phyloP scores from a whole-genome alignment of 2,329 filamentous ascomycete species.

The Pseudopyrenochaeta lycopersici region DNA sequence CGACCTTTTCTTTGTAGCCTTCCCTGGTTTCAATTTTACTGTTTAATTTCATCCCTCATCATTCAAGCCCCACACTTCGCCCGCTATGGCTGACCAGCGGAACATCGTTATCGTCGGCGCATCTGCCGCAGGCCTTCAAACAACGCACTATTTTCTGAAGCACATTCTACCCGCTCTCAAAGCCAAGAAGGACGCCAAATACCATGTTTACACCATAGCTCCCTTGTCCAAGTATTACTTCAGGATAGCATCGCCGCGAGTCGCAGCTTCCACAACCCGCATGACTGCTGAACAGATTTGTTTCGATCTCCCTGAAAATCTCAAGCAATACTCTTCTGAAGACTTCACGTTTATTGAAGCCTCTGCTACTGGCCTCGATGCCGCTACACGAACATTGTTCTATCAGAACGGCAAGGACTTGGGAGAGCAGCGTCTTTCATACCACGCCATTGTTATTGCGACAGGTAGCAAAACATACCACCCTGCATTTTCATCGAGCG shows the following conservation, averaged over 20 bases:
- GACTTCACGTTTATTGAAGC: slow-evolving; percentile 63
- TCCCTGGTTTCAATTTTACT: no score
- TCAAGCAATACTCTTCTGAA: slow-evolving; percentile 59
- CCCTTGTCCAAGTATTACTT: slow-evolving; percentile 64
- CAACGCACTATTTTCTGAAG: slow-evolving; percentile 48
- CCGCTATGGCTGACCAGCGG: slow-evolving; percentile 40
- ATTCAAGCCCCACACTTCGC: neutral
- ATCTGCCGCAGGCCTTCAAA: slow-evolving; percentile 37
- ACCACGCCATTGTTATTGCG: slow-evolving; percentile 65
- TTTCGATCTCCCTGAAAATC: slow-evolving; percentile 58
- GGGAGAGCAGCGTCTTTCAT: slow-evolving; percentile 50
- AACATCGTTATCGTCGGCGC: slow-evolving; percentile 49
- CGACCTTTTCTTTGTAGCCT: neutral
- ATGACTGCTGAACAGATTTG: slow-evolving; percentile 60
- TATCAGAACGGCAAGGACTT: slow-evolving; percentile 45
- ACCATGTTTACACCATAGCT: slow-evolving; percentile 65
- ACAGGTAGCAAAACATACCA: slow-evolving; percentile 61
- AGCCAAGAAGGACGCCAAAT: slow-evolving; percentile 41
- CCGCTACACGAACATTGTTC: slow-evolving; percentile 53
- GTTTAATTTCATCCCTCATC: neutral
- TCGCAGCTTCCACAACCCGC: slow-evolving; percentile 58
- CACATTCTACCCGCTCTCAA: slow-evolving; percentile 46
- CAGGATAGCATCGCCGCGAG: slow-evolving; percentile 63
- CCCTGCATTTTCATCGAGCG: slow-evolving; percentile 55
- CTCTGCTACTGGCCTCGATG: slow-evolving; percentile 58